phyloP scores from a whole-genome alignment of 2,329 filamentous ascomycete genomes.

The Fusarium sp. region DNA sequence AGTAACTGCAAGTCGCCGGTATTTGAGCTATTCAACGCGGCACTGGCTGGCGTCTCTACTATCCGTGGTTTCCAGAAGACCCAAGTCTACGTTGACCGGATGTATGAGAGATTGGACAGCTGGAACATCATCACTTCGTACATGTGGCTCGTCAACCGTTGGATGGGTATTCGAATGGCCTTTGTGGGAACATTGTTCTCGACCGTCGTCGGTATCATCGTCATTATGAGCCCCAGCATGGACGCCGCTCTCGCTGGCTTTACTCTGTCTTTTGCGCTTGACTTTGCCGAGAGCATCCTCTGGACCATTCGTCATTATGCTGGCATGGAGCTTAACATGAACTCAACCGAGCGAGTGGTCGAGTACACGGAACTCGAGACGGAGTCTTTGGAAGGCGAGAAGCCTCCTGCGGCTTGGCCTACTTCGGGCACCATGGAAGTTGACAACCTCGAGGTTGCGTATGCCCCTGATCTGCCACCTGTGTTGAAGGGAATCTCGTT shows the following conservation, averaged over 20 bases:
- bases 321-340: conserved; percentile 81
- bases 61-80: conserved; percentile 80
- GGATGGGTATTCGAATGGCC: conserved; percentile 80
- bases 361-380: conserved; percentile 78
- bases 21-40: conserved; percentile 81
- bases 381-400: conserved; percentile 70
- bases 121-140: conserved; percentile 75
- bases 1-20: conserved; percentile 81
- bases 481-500: conserved; percentile 78
- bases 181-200: conserved; percentile 76
- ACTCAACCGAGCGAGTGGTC: conserved; percentile 78
- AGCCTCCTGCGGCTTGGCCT: conserved; percentile 79
- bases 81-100: conserved; percentile 72
- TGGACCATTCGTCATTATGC: conserved; percentile 76
- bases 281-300: conserved; percentile 72
- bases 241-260: conserved; percentile 80
- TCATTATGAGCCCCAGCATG: conserved; percentile 70
- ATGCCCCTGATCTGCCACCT: conserved; percentile 76
- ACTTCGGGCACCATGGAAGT: conserved; percentile 78
- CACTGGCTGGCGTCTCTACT: conserved; percentile 77
- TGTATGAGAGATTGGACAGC: conserved; percentile 76
- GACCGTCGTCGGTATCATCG: conserved; percentile 70
- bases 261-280: conserved; percentile 77
- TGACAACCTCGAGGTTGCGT: conserved; percentile 76
- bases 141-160: conserved; percentile 78